Evolutionary conservation across 2,329 filamentous ascomycete species (phyloP).

Genomic region (Rhytidhysteron rufulum): DNA sequence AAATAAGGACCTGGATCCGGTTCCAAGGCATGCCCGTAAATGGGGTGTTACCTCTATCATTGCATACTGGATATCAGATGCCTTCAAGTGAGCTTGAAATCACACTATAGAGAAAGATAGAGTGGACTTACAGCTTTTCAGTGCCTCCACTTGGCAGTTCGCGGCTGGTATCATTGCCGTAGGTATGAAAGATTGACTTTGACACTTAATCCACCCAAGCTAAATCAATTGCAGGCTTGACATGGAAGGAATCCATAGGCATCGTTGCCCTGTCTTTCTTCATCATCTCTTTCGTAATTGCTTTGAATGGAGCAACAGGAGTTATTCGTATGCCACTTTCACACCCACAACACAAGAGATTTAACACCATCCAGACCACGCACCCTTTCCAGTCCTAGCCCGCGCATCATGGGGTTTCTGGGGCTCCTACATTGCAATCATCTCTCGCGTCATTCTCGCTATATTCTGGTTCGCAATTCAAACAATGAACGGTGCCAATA

Average conservation of each 20-base stretch:
- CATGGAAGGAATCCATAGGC: constrained; percentile 52
- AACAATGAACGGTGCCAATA: constrained; percentile 59
- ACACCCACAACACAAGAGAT: neutral
- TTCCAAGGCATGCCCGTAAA: constrained; percentile 40
- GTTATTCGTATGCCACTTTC: constrained; percentile 20
- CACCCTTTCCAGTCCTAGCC: constrained; percentile 55
- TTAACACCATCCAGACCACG: constrained; percentile 37
- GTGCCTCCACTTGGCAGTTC: constrained; percentile 53
- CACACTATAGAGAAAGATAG: too few species aligned
- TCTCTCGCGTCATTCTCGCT: constrained; percentile 52
- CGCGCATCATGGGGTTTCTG: constrained; percentile 57
- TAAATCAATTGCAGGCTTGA: constrained; percentile 39
- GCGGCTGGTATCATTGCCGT: constrained; percentile 36
- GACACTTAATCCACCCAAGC: constrained; percentile 7
- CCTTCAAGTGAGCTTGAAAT: constrained; percentile 42
- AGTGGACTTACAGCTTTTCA: constrained; percentile 12
- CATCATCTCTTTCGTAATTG: constrained; percentile 57
- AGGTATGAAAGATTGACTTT: constrained; percentile 13
- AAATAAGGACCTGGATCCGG: constrained; percentile 49
- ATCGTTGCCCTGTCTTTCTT: constrained; percentile 52
- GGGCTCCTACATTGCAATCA: constrained; percentile 53
- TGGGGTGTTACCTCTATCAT: constrained; percentile 46
- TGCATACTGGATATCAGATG: constrained; percentile 52
- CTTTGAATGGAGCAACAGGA: constrained; percentile 53
- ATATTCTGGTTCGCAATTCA: constrained; percentile 65